Evolutionary conservation across 2,329 filamentous ascomycete species (phyloP), one percentile per base, ranked within the genome.

Genomic region (Verticillium longisporum): DNA sequence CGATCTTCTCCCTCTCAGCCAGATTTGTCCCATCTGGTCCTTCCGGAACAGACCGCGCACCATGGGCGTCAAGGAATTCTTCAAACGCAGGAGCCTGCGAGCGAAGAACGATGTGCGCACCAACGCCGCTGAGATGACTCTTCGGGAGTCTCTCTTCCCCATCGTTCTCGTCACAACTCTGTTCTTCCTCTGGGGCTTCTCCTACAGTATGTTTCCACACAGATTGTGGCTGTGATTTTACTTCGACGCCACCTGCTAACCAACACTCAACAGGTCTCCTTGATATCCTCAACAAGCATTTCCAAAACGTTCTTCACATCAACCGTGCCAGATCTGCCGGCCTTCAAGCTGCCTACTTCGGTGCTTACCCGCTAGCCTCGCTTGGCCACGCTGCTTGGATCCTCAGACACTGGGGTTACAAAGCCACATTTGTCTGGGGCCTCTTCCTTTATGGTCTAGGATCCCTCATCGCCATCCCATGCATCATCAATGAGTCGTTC

Each of bases 291-390:
- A 73, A 73, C 68, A 80, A 80, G 57, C 78, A 81, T 67, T 81
- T 82, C 66, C 78, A 81, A 66, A 71, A 69, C 45, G 72, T 74
- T 15, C 73, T 82, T 18, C 57, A 74, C 61, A 78, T 82, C 62
- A 72, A 72, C 45, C 73, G 73, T 50, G 74, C 75, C 60, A 75
- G 77, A 65, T 78, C 78, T 0, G 70, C 78, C 0, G 80, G 80
- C 55, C 72, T 82, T 13, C 79, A 80, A 38, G 74, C 78, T 2
- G 79, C 80, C 34, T 83, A 83, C 67, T 83, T 82, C 61, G 82
- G 84, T 18, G 83, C 85, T 13, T 89, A 91, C 68, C 88, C 88
- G 18, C 78, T 91, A 56, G 88, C 87, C 9, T 90, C 90, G 62
- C 80, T 88, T 62, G 83, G 88, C 63, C 78, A 80, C 59, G 84